Evolutionary conservation across 805 yeast genomes (phyloP), one percentile per base, ranked within the genome.

Genomic region (Wickerhamomyces hampshirensis): DNA sequence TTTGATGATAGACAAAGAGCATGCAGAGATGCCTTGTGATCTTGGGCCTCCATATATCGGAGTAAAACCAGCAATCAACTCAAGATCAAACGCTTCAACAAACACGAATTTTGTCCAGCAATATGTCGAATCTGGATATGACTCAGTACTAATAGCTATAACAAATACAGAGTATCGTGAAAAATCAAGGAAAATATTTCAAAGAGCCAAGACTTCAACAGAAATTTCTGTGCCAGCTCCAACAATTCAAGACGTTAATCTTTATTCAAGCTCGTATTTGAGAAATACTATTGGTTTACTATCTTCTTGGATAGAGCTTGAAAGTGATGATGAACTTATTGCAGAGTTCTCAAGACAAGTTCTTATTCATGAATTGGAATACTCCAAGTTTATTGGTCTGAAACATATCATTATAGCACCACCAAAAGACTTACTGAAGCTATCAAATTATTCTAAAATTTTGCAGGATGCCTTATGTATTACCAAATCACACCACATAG

Each of bases 301-400:
- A 3, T 71, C 86, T 0, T 75, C 83, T 3, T 81, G 87, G 86
- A 62, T 79, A n/a, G 86, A 80, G 48, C 56, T 80, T 28, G 86
- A 80, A 44, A 69, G 78, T 21, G 58, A 60, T 8, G 75, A 77
- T 51, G 53, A 59, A 0, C 42, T 65, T 5, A 62, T 74, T 4
- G 71, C 80, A 21, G 73, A 68, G 42, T 62, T 79, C 33, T 75
- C 82, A 5, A 58, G 60, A 24, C 79, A 79, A 46, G 82, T 79
- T 1, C 51, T 80, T n/a, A 40, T 56, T 18, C 73, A 77, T 46
- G 86, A 81, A 54, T 57, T 79, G 26, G 62, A 68, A 13, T 76
- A 76, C 48, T 83, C 85, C 3, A 59, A 64, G 29, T 77, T 69
- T 50, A 65, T 80, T 23, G 87, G 86, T 0, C 52, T 81, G 29